Percentiles rank a stretch among this genome's conserved stretches.
Evolutionary conservation across 2,329 filamentous ascomycete species (phyloP).

Genomic region (Scedosporium aurantiacum): DNA sequence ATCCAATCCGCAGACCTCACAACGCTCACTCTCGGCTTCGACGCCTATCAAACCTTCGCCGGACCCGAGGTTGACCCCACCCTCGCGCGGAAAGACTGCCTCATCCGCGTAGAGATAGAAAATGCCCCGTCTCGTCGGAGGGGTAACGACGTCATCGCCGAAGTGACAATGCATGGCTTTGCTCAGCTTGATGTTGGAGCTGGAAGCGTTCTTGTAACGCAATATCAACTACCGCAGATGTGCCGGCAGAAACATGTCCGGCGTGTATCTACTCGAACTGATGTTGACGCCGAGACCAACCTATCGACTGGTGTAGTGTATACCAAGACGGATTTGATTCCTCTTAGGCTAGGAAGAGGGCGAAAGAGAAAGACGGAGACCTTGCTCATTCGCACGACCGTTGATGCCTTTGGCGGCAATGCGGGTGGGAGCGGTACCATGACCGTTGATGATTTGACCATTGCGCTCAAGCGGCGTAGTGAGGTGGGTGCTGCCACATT

Average conservation of each 20-base stretch:
- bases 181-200: not conserved
- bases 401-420: not conserved
- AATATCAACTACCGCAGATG: not conserved
- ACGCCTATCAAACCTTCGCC: not conserved
- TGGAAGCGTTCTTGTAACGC: not conserved
- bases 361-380: not conserved
- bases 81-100: not conserved
- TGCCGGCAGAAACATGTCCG: not conserved
- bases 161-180: not conserved
- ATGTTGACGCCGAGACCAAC: not conserved
- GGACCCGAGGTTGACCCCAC: not conserved
- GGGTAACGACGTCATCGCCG: not conserved
- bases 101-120: not conserved
- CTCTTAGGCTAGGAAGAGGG: not conserved
- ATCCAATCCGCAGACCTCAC: not conserved
- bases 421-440: not conserved
- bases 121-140: not conserved
- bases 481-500: not conserved
- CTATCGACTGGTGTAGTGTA: not conserved
- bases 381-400: not conserved
- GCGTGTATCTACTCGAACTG: not conserved
- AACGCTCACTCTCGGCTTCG: not conserved
- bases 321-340: not conserved
- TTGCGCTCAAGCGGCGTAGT: not conserved
- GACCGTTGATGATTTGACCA: not conserved